Conservation (phyloP, 768 basidiomycete genomes). For the Russula vinacea region DNA sequence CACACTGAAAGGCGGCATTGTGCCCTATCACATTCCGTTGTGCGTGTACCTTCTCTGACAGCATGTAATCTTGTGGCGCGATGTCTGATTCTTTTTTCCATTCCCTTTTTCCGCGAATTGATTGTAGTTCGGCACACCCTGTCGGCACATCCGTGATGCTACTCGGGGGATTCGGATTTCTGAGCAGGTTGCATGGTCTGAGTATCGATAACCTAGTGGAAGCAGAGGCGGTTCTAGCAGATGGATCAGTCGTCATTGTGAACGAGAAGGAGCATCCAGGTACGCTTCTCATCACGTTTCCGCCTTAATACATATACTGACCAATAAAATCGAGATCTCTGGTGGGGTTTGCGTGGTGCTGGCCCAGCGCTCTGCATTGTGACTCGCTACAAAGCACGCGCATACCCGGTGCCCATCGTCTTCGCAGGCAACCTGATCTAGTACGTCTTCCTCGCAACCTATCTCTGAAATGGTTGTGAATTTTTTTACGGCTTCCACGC, state of each 20-base stretch:
- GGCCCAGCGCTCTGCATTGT: slow-evolving; percentile 81
- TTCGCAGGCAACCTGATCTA: slow-evolving; percentile 93
- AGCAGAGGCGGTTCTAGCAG: slow-evolving; percentile 87
- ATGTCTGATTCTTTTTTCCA: slow-evolving; percentile 6
- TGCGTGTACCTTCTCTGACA: slow-evolving; percentile 6
- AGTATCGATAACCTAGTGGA: slow-evolving; percentile 90
- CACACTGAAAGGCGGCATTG: slow-evolving; percentile 58
- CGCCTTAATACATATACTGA: background rate
- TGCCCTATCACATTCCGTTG: slow-evolving; percentile 74
- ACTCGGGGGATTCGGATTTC: slow-evolving; percentile 85
- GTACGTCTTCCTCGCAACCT: slow-evolving; percentile 45
- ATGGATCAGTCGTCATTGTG: slow-evolving; percentile 78
- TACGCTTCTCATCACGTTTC: slow-evolving; percentile 33
- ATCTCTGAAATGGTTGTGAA: background rate
- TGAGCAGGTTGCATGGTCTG: slow-evolving; percentile 77
- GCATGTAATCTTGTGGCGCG: slow-evolving; percentile 9
- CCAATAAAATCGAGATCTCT: slow-evolving; percentile 54
- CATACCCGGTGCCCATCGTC: slow-evolving; percentile 84
- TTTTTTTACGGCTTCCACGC: slow-evolving; percentile 7
- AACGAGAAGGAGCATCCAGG: slow-evolving; percentile 72
- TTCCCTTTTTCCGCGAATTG: slow-evolving; percentile 6
- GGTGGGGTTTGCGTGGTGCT: slow-evolving; percentile 85
- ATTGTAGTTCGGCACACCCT: slow-evolving; percentile 69
- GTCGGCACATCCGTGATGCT: slow-evolving; percentile 78
- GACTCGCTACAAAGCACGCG: slow-evolving; percentile 86